Conservation (phyloP, 495 filamentous ascomycete species). For the Beverwykella pulmonaria region DNA sequence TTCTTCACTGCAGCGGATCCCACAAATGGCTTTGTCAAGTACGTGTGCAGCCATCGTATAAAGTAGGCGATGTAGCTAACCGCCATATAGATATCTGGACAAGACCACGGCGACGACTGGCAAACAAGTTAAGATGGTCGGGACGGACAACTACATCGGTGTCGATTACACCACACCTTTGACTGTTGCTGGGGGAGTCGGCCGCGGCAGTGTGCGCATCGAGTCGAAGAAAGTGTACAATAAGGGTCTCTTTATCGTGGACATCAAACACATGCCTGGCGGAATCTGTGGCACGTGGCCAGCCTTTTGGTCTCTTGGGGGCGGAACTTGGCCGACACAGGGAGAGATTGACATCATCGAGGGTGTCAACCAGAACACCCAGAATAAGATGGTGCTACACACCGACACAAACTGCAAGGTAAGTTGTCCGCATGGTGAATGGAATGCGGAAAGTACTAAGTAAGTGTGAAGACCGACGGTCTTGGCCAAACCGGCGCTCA, state of each 20-base stretch:
- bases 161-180: constrained; percentile 40
- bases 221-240: constrained; percentile 40
- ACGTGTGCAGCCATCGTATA: constrained; percentile 5
- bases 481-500: constrained; percentile 55
- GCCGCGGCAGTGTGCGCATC: constrained; percentile 44
- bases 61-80: constrained; percentile 2
- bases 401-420: constrained; percentile 63
- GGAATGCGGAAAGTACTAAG: not conserved
- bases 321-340: constrained; percentile 67
- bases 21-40: constrained; percentile 44
- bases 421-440: not conserved
- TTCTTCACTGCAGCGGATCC: constrained; percentile 44
- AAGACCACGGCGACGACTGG: constrained; percentile 29
- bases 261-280: constrained; percentile 46
- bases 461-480: constrained; percentile 46
- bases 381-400: constrained; percentile 76
- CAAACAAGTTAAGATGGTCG: constrained; percentile 36
- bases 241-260: constrained; percentile 45
- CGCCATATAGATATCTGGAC: constrained; percentile 27
- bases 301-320: constrained; percentile 56
- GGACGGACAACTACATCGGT: constrained; percentile 35
- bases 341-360: constrained; percentile 67
- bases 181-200: constrained; percentile 26
- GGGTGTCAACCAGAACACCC: constrained; percentile 68
- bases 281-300: constrained; percentile 41